Evolutionary conservation across 2,329 filamentous ascomycete species (phyloP).

Genomic region (Calonectria montana): DNA sequence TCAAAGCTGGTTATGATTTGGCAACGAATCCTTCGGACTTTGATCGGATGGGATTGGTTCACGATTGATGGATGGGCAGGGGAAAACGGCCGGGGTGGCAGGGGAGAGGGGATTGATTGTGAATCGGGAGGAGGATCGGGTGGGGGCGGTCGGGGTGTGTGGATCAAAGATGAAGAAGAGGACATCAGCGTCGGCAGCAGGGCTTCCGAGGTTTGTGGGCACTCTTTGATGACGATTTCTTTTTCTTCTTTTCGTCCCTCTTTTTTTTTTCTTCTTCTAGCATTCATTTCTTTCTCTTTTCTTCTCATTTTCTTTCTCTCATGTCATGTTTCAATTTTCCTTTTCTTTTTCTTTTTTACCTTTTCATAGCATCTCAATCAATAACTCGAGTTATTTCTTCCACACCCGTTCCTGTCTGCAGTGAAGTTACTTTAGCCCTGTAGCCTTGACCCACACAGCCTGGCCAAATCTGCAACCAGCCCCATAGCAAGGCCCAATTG

Average conservation of each 20-base stretch:
- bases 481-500: constrained; percentile 21
- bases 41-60: constrained; percentile 21
- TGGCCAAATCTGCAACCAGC: constrained; percentile 44
- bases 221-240: constrained; percentile 9
- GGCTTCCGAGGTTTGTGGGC: constrained; percentile 25
- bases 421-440: constrained; percentile 39
- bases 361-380: constrained; percentile 11
- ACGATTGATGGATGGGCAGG: constrained; percentile 23
- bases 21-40: constrained; percentile 13
- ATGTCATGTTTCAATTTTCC: too few relatives aligned
- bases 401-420: constrained; percentile 12
- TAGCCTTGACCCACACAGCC: constrained; percentile 32
- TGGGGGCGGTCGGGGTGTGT: constrained; percentile 27
- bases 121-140: constrained; percentile 10
- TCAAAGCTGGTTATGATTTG: constrained; percentile 13
- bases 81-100: constrained; percentile 5
- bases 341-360: constrained; percentile 9
- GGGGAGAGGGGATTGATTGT: constrained; percentile 11
- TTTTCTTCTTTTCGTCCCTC: background rate
- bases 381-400: constrained; percentile 18
- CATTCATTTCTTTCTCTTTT: constrained; percentile 6
- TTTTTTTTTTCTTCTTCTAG: constrained; percentile 10
- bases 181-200: constrained; percentile 28
- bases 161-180: constrained; percentile 1
- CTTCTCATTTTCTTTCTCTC: background rate